A percentile compares a stretch with the other conserved stretches of the same genome.
phyloP scores from a whole-genome alignment of 306 rosid genomes.

The Rubus idaeus region DNA sequence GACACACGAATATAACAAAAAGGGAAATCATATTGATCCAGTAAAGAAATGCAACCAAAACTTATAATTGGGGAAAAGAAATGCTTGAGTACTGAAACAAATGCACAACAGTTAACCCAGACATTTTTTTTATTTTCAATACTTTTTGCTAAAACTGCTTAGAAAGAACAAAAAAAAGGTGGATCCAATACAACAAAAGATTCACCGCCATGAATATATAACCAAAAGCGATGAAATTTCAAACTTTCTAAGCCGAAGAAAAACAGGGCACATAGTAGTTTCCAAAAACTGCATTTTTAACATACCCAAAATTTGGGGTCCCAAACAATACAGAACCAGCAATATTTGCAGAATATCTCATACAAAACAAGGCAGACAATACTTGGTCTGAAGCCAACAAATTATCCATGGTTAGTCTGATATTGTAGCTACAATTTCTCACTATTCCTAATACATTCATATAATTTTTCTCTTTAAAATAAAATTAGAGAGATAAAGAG shows the following conservation, averaged over 20 bases:
- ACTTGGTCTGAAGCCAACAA: not conserved
- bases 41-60: not conserved
- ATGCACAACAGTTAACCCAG: not conserved
- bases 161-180: not conserved
- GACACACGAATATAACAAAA: not conserved
- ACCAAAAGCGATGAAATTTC: slow-evolving; percentile 1
- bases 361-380: not conserved
- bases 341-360: not conserved
- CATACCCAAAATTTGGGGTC: not conserved
- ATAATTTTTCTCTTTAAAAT: not conserved
- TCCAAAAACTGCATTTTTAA: slow-evolving; percentile 9
- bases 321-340: not conserved
- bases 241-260: slow-evolving; percentile 5
- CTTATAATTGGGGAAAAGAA: not conserved
- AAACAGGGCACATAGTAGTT: slow-evolving; percentile 9
- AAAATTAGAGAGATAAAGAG: not conserved
- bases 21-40: not conserved
- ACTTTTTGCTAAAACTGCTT: not conserved
- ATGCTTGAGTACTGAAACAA: not conserved
- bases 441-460: not conserved
- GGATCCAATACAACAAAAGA: slow-evolving; percentile 9
- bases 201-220: slow-evolving; percentile 3
- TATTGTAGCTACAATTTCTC: not conserved
- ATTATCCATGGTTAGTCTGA: not conserved
- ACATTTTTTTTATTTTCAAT: not conserved